Percentiles rank a stretch among this genome's conserved stretches.
Evolutionary conservation across 148 eudicot species (phyloP).

Genomic region (Rhododendron ferrugineum): DNA sequence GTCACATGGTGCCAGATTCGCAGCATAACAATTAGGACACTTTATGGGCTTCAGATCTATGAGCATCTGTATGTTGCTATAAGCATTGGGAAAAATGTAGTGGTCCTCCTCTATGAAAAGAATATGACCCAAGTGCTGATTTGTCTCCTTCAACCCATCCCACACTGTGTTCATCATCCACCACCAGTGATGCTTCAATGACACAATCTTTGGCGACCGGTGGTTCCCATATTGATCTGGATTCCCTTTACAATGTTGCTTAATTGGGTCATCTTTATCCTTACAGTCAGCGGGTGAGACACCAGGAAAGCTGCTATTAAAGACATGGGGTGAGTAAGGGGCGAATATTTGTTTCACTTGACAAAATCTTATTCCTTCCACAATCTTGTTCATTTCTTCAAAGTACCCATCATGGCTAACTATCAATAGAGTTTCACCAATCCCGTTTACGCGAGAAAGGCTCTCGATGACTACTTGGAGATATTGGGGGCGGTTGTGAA

Average conservation of each 20-base stretch:
- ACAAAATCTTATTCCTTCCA: constrained; percentile 79
- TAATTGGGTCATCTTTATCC: constrained; percentile 46
- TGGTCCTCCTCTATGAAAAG: constrained; percentile 97
- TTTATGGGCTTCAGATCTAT: constrained; percentile 54
- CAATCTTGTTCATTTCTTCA: constrained; percentile 81
- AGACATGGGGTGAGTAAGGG: constrained; percentile 81
- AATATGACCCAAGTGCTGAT: constrained; percentile 53
- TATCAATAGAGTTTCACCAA: constrained; percentile 69
- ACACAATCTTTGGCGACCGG: constrained; percentile 81
- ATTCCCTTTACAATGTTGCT: constrained; percentile 55
- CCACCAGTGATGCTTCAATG: constrained; percentile 99
- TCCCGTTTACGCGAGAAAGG: constrained; percentile 71
- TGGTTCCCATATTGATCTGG: constrained; percentile 95
- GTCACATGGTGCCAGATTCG: constrained; percentile 76
- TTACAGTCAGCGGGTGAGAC: constrained; percentile 61
- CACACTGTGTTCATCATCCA: constrained; percentile 99
- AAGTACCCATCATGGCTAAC: constrained; percentile 96
- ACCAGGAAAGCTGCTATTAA: constrained; percentile 67
- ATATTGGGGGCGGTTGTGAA: constrained; percentile 92
- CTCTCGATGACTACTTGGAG: constrained; percentile 65
- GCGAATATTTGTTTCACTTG: constrained; percentile 91
- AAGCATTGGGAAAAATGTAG: constrained; percentile 82
- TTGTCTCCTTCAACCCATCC: constrained; percentile 83
- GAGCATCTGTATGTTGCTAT: constrained; percentile 64
- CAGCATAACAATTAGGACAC: constrained; percentile 79